These are phyloP conservation scores for Micractinium sp. DNA, from an alignment of 139 green algal species.

Conservation along the genomic window DNA sequence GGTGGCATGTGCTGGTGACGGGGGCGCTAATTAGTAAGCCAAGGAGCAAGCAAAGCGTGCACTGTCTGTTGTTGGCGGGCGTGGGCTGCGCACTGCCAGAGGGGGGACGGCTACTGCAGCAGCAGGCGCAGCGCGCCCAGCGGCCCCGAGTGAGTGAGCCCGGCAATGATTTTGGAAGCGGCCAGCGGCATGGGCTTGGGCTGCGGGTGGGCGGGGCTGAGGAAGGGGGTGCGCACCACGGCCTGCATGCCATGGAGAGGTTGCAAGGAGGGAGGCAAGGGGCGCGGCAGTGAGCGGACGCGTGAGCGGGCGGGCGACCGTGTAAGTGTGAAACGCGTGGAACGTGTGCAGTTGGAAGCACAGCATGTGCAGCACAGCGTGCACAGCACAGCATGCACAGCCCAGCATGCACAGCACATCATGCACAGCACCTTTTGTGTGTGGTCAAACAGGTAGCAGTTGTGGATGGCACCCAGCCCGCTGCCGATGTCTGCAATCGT, in stretches of 20 bases:
- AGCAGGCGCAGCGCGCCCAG: slow-evolving; percentile 23
- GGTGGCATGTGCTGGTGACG: too few relatives aligned
- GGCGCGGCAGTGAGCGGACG: too few relatives aligned
- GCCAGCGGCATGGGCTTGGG: slow-evolving; percentile 3
- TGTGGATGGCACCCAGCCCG: slow-evolving; percentile 80
- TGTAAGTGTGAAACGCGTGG: too few relatives aligned
- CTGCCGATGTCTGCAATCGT: slow-evolving; percentile 65
- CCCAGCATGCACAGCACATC: background rate
- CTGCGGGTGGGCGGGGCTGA: slow-evolving; percentile 5
- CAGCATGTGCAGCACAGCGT: background rate
- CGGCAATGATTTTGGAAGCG: background rate
- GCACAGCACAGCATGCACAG: background rate
- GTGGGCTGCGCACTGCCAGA: too few relatives aligned
- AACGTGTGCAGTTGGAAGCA: too few relatives aligned
- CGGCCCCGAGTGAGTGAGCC: slow-evolving; percentile 14
- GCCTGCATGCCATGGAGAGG: slow-evolving; percentile 62
- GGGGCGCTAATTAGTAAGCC: too few relatives aligned
- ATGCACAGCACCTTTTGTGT: background rate
- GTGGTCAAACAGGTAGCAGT: slow-evolving; percentile 56
- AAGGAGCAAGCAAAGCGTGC: too few relatives aligned
- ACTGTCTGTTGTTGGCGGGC: too few relatives aligned
- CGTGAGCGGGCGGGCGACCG: too few relatives aligned
- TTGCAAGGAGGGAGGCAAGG: background rate
- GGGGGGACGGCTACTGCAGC: background rate
- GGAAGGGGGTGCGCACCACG: slow-evolving; percentile 25